Evolutionary conservation across 306 rosid genomes (phyloP).

Genomic region (Vigna reflexopilosa): DNA sequence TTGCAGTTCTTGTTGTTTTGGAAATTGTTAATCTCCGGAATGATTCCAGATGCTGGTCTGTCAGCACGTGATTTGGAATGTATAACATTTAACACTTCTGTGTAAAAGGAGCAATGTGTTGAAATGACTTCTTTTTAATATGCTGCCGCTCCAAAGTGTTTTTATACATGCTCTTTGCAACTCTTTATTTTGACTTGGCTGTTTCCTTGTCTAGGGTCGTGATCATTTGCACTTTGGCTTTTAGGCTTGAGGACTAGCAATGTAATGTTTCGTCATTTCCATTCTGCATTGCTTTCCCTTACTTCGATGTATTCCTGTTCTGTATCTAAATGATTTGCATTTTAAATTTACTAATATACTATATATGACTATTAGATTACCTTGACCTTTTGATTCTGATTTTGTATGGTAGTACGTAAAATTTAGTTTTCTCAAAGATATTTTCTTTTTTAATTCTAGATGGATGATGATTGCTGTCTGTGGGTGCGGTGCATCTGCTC

Average conservation of each 20-base stretch:
- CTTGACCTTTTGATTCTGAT: slow-evolving; percentile 31
- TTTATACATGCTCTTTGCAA: slow-evolving; percentile 17
- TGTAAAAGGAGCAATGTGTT: slow-evolving; percentile 15
- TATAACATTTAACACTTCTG: background rate
- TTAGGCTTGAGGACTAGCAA: slow-evolving; percentile 67
- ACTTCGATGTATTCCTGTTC: slow-evolving; percentile 32
- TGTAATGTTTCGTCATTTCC: slow-evolving; percentile 50
- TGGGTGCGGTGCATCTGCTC: slow-evolving; percentile 66
- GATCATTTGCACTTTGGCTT: slow-evolving; percentile 65
- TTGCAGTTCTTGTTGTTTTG: slow-evolving; percentile 14
- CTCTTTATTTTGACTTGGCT: slow-evolving; percentile 55
- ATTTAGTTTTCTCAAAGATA: slow-evolving; percentile 40
- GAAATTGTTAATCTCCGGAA: slow-evolving; percentile 21
- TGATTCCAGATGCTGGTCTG: slow-evolving; percentile 7
- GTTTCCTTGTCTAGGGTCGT: slow-evolving; percentile 80
- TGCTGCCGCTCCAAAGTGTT: slow-evolving; percentile 7
- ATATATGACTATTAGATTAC: slow-evolving; percentile 17
- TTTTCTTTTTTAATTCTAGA: slow-evolving; percentile 71
- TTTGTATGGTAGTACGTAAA: background rate
- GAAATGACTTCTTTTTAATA: background rate
- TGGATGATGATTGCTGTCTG: slow-evolving; percentile 86
- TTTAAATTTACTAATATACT: background rate
- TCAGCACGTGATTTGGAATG: slow-evolving; percentile 24
- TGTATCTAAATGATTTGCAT: slow-evolving; percentile 36
- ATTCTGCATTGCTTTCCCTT: slow-evolving; percentile 40